Evolutionary conservation across 768 basidiomycete species (phyloP), one percentile per base, ranked within the genome.

Genomic region (Auricularia sp.): DNA sequence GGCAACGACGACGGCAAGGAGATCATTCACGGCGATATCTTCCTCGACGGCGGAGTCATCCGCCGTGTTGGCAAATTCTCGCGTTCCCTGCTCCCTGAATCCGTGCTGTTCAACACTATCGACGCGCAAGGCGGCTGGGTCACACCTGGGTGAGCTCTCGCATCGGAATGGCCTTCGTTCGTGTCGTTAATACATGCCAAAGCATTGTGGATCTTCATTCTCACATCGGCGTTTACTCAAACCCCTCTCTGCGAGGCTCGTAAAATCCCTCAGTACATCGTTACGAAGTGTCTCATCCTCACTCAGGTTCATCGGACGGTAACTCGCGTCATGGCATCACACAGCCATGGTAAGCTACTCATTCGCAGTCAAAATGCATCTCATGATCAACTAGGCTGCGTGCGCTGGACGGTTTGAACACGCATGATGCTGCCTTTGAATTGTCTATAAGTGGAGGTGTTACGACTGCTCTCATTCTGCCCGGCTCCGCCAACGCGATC

Each of bases 361-460:
- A 59, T 23, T 5, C 23, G 18, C 2, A 0, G 23, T 59, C 6
- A 35, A 33, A 29, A 59, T 7, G 54, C 56, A 1, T 18, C 47
- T 59, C 29, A 59, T 10, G 54, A 1, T 59, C 12, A 10, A 12
- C 8, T 18, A 59, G 56, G 85, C 77, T 98, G 34, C 81, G 92
- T 59, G 87, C 84, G 64, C 79, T 93, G 44, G 94, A 98, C 72
- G 91, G 83, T 0, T 81, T 97, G 69, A 88, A 95, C 72, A 93
- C 90, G 0, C 90, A 93, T 66, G 93, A 95, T 70, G 84, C 86
- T 47, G 80, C 87, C 1, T 87, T 87, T 72, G 78, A 78, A 64
- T 79, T 91, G 16, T 83, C 90, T 2, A 86, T 93, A 63, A 82
- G 94, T 3, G 93, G 93, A 11, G 95, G 95, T 14, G 87, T 96